Evolutionary conservation across 2,329 filamentous ascomycete species (phyloP).

Genomic region (Nemania sp.): DNA sequence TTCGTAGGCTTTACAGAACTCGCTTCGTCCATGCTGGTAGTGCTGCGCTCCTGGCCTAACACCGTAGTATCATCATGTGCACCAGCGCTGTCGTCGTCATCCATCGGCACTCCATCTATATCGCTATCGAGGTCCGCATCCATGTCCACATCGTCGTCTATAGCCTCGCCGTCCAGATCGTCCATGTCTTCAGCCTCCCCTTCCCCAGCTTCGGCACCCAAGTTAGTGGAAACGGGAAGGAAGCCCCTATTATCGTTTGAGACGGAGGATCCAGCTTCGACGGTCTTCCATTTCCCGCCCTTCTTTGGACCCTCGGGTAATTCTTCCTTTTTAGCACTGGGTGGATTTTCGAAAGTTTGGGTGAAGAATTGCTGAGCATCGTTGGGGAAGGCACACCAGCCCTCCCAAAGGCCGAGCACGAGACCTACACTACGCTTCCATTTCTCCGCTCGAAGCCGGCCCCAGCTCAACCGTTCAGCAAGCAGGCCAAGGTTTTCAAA

Average conservation of each 20-base stretch:
- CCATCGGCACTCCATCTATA: slow-evolving; percentile 59
- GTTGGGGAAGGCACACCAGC: slow-evolving; percentile 78
- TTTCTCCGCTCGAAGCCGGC: slow-evolving; percentile 83
- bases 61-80: slow-evolving; percentile 55
- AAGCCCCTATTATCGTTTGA: slow-evolving; percentile 46
- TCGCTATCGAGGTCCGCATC: slow-evolving; percentile 63
- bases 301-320: slow-evolving; percentile 52
- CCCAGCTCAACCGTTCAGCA: slow-evolving; percentile 80
- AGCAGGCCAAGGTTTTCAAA: slow-evolving; percentile 82
- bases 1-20: slow-evolving; percentile 44
- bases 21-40: slow-evolving; percentile 40
- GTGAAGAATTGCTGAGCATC: slow-evolving; percentile 79
- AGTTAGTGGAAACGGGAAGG: slow-evolving; percentile 42
- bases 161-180: slow-evolving; percentile 60
- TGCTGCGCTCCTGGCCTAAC: slow-evolving; percentile 49
- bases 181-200: slow-evolving; percentile 56
- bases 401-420: slow-evolving; percentile 77
- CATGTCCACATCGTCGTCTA: slow-evolving; percentile 60
- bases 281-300: slow-evolving; percentile 62
- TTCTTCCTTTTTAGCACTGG: slow-evolving; percentile 59
- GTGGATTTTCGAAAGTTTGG: slow-evolving; percentile 77
- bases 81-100: slow-evolving; percentile 53
- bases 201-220: slow-evolving; percentile 50
- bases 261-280: slow-evolving; percentile 56
- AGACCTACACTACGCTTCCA: slow-evolving; percentile 82